Base-by-base conservation (phyloP, 495 filamentous ascomycete species). In the Talaromyces adpressus region DNA sequence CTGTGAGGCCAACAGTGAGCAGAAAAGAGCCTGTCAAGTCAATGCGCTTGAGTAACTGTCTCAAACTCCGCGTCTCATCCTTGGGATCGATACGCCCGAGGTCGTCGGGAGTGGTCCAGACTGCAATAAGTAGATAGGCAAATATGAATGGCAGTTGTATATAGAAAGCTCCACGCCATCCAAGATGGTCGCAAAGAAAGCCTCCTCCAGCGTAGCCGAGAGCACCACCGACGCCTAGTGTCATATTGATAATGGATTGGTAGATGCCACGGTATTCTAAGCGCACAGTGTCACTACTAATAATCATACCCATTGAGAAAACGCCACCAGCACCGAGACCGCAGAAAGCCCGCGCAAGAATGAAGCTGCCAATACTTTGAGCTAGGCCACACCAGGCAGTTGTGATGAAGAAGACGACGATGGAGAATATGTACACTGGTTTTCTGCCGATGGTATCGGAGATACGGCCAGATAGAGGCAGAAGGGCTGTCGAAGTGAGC, bases 311-410 rank as follows among this genome's bases (percentile, higher is more conserved):
- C 78, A 92, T 83, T 6, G 87, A 83, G 69, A 90, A 81, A 65
- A 90, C 84, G 11, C 89, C 88, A 1, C 89, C 90, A 3, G 88
- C 90, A 11, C 88, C 90, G 7, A 92, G 71, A 16, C 90, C 90
- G 64, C 89, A 91, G 6, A 91, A 75, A 0, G 89, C 89, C 29
- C 90, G 74, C 5, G 89, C 90, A 6, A 84, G 72, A 53, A 93
- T 91, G 59, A 93, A 90, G 64, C 83, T 87, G 20, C 77, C 81
- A 66, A 92, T 92, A 67, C 81, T 88, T 66, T 81, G 80, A 2
- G 90, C 89, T 3, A 88, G 72, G 1, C 84, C 87, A 75, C 90
- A 93, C 86, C 89, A 91, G 51, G 83, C 71, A 0, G 89, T 93
- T 0, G 86, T 82, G 6, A 84, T 27, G 34, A 86, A 77, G 67